Base-by-base conservation (phyloP, 75 land plant genomes). In the Picea sitchensis region DNA sequence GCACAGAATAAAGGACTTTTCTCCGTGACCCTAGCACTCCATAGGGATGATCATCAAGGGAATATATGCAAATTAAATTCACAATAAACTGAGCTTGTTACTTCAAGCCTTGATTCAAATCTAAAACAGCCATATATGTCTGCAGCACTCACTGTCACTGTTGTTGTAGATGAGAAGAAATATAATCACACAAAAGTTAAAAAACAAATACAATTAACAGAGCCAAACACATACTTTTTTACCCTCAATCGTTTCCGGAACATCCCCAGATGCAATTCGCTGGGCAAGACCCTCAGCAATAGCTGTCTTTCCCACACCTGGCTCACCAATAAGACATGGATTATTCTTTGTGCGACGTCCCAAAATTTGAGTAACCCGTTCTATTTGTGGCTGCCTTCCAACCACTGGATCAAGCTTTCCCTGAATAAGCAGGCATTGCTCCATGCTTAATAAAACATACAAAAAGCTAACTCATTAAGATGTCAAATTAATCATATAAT, bases 371-470 rank as follows among this genome's bases (percentile, higher is more conserved):
- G 85, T 86, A 38, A 88, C 90, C 34, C 88, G 85, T 62, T 86
- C 85, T 30, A 88, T 86, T 58, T 88, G 88, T 14, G 81, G 68
- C 63, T 83, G 83, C 51, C 89, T 68, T 58, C 89, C 90, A 61
- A 88, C 90, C 41, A 88, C 88, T 21, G 90, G 90, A 68, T 88
- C 90, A 12, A 88, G 81, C 63, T 87, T 87, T 3, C 90, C 94
- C 88, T 87, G 84, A 21, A 67, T 47, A 59, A 26, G 11, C 44
- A 59, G 15, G 30, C 54, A 51, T n/a, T 21, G 18, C 30, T 58
- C 54, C 12, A 0, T 30, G 11, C n/a, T 58, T 65, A 23, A 18
- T 36, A 11, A 57, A 32, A 73, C 9, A 5, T 20, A 1, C 12
- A 26, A 36, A 20, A 12, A 30, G 15, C 47, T n/a, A 36, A 31